These are phyloP conservation scores for Phytophthora megakarya DNA, from an alignment of 352 stramenopile genomes.

Conservation along the genomic window DNA sequence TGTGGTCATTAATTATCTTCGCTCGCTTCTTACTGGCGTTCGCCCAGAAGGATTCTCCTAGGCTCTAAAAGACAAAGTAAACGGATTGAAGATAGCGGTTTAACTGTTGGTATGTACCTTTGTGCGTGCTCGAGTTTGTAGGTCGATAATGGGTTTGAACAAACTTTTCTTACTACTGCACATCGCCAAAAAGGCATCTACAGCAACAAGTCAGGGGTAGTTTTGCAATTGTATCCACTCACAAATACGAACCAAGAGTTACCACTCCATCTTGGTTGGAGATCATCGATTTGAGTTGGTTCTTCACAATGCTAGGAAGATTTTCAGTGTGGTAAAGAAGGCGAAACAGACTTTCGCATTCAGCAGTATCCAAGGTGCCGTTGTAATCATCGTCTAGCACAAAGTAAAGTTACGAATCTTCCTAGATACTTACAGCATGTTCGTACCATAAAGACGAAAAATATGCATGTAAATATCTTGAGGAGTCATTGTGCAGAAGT, in stretches of 20 bases:
- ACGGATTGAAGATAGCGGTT: background rate
- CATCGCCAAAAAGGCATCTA: slow-evolving; percentile 50
- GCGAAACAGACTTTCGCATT: slow-evolving; percentile 60
- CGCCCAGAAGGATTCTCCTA: slow-evolving; percentile 43
- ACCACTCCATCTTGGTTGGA: slow-evolving; percentile 38
- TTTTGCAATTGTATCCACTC: background rate
- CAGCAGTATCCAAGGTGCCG: slow-evolving; percentile 44
- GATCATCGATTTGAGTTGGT: slow-evolving; percentile 43
- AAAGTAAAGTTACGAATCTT: background rate
- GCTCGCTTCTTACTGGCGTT: slow-evolving; percentile 41
- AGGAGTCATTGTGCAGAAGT: slow-evolving; percentile 57
- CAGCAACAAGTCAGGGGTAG: background rate
- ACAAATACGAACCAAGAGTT: slow-evolving; percentile 17
- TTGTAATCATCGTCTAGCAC: slow-evolving; percentile 51
- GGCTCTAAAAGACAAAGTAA: slow-evolving; percentile 30
- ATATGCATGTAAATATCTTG: slow-evolving; percentile 45
- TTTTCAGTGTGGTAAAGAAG: slow-evolving; percentile 54
- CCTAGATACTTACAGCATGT: background rate
- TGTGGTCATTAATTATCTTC: slow-evolving; percentile 25
- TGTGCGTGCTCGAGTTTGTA: slow-evolving; percentile 42
- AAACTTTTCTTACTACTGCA: slow-evolving; percentile 45
- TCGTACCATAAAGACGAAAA: slow-evolving; percentile 53
- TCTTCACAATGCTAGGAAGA: slow-evolving; percentile 39
- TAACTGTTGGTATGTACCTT: no score
- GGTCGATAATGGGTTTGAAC: slow-evolving; percentile 45